These are phyloP conservation scores for Coemansia sp. DNA, from an alignment of 192 early-diverging fungal genomes.

Conservation along the genomic window DNA sequence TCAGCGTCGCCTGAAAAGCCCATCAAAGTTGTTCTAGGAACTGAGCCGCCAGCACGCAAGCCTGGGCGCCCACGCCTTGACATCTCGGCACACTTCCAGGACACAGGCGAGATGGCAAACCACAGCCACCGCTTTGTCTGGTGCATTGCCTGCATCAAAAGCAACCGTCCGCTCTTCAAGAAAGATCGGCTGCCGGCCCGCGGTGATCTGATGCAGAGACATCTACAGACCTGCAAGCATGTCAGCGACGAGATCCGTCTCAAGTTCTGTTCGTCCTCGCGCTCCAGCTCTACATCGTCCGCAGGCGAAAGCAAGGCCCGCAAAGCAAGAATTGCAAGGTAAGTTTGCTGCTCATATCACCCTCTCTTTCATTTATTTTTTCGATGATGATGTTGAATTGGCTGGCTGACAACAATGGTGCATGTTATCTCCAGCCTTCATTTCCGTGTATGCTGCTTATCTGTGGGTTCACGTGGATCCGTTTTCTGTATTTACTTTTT, in stretches of 20 bases:
- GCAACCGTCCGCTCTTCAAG: constrained; percentile 43
- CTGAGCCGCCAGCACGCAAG: constrained; percentile 52
- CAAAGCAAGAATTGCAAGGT: constrained; percentile 44
- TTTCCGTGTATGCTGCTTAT: background rate
- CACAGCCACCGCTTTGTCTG: constrained; percentile 56
- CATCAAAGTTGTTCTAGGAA: constrained; percentile 40
- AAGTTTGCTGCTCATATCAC: constrained; percentile 17
- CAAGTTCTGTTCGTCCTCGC: constrained; percentile 35
- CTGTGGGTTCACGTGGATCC: background rate
- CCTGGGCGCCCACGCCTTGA: constrained; percentile 54
- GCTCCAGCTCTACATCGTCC: constrained; percentile 52
- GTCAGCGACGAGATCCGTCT: constrained; percentile 41
- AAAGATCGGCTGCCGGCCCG: constrained; percentile 51
- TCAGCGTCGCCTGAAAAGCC: constrained; percentile 35
- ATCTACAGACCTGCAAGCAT: constrained; percentile 44
- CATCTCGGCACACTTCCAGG: constrained; percentile 55
- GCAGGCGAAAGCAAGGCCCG: constrained; percentile 34
- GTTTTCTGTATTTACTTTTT: too few species aligned
- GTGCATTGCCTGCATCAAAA: constrained; percentile 56
- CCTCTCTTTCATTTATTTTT: too few species aligned
- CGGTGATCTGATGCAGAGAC: constrained; percentile 55
- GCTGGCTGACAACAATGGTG: too few species aligned
- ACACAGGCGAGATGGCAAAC: constrained; percentile 58
- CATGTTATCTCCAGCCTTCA: too few species aligned
- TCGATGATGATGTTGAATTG: too few species aligned